Conservation (phyloP, 2,329 filamentous ascomycete genomes). For the Calonectria ilicicola region DNA sequence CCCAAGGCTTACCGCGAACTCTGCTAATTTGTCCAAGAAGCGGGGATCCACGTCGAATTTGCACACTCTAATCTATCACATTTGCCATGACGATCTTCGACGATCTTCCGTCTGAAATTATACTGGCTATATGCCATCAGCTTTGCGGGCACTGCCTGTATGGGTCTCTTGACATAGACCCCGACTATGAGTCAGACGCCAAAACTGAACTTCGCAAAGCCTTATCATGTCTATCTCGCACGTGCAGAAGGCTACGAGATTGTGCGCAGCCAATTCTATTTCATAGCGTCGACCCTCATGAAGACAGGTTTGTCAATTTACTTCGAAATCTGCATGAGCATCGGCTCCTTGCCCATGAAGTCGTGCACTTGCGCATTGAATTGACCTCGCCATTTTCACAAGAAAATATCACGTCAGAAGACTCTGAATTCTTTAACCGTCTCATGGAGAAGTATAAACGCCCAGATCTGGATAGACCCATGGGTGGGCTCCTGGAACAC, state of each 20-base stretch:
- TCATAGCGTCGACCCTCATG: neutral
- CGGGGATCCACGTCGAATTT: neutral
- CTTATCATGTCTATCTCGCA: neutral
- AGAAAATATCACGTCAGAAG: neutral
- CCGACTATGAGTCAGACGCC: neutral
- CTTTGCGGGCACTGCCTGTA: neutral
- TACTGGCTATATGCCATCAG: neutral
- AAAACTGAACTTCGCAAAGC: neutral
- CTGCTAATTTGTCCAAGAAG: constrained; percentile 38
- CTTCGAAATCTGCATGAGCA: neutral
- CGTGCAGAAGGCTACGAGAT: neutral
- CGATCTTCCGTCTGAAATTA: neutral
- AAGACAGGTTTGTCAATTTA: neutral
- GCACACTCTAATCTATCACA: neutral
- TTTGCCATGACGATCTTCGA: neutral
- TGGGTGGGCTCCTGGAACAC: neutral
- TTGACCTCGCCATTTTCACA: neutral
- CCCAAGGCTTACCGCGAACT: neutral
- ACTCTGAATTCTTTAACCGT: neutral
- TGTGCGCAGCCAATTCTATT: neutral
- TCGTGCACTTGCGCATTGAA: neutral
- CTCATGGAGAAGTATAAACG: neutral
- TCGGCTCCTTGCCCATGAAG: neutral
- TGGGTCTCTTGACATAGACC: neutral
- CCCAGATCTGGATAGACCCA: neutral